These are phyloP conservation scores for Tillandsia leiboldiana DNA, from an alignment of 176 grass and related monocot genomes.

Conservation along the genomic window DNA sequence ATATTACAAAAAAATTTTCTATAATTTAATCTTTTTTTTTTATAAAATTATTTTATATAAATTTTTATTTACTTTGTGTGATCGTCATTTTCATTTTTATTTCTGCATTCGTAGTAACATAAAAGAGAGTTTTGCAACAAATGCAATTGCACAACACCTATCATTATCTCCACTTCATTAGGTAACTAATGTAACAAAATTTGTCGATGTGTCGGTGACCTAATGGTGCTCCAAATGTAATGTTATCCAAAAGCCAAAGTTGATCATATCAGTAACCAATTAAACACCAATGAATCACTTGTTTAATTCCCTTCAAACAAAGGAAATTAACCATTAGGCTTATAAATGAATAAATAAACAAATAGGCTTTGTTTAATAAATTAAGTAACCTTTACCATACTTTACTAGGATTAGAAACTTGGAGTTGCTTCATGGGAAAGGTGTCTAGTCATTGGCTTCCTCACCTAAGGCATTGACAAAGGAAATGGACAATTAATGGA, in stretches of 20 bases:
- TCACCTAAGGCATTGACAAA: conserved; percentile 52
- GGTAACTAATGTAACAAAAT: background rate
- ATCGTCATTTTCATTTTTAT: background rate
- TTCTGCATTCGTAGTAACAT: background rate
- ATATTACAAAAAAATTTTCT: too few relatives aligned
- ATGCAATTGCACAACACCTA: background rate
- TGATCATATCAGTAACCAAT: background rate
- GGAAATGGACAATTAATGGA: background rate
- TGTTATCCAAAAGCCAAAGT: background rate
- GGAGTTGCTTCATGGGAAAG: conserved; percentile 23
- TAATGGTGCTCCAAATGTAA: background rate
- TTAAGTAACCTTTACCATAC: background rate
- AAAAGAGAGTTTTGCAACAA: background rate
- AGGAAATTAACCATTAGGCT: background rate
- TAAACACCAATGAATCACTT: background rate
- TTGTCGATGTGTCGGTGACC: background rate
- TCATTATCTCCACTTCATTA: background rate
- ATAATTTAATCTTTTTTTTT: too few relatives aligned
- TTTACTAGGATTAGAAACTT: background rate
- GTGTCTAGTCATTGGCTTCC: conserved; percentile 19
- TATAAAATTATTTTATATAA: too few relatives aligned
- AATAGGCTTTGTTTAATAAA: background rate
- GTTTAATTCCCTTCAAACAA: background rate
- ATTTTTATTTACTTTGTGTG: too few relatives aligned
- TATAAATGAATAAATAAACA: background rate